Evolutionary conservation across 805 yeast genomes (phyloP), one percentile per base, ranked within the genome.

Genomic region (Torulaspora indica): DNA sequence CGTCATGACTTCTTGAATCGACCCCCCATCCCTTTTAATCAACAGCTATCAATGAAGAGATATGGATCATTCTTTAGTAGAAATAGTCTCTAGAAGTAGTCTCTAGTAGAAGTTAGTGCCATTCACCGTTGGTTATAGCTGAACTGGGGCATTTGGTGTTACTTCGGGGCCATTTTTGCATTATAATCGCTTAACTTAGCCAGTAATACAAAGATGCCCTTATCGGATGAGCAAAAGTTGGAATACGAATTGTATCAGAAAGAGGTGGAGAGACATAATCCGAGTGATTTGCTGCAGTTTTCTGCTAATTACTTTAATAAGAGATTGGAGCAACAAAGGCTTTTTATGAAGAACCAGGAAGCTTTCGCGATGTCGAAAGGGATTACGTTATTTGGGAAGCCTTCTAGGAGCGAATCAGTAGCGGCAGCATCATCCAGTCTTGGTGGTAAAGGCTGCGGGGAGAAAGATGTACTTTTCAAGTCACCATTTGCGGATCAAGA

Each of bases 221-320:
- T 56, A 40, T 36, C 58, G 15, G 49, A 45, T 22, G 59, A 52
- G 36, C 60, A 57, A 38, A 52, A 55, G 45, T 38, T 45, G n/a
- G 90, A 82, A 63, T 71, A 84, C 61, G 75, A 75, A 54, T 78
- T 73, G 49, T 78, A 83, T 60, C 82, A 80, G 61, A 75, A 72
- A 57, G 84, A 80, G 57, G 61, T 78, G 41, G 68, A 69, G 37
- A 61, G 62, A 35, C 69, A 73, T 39, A 76, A 81, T 54, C 95
- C 95, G 1, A 58, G 70, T 10, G 91, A 85, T 57, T 69, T 85
- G 9, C 61, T 85, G 46, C 89, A 85, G 58, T 85, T 84, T 66
- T 82, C 90, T 56, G 82, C 85, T 44, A 76, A 80, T 63, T 82
- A 81, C 64, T 85, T 85, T 69, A 76, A 75, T 57, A 62, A 71